Conservation (phyloP, 148 eudicot genomes). For the Cornus kousa region DNA sequence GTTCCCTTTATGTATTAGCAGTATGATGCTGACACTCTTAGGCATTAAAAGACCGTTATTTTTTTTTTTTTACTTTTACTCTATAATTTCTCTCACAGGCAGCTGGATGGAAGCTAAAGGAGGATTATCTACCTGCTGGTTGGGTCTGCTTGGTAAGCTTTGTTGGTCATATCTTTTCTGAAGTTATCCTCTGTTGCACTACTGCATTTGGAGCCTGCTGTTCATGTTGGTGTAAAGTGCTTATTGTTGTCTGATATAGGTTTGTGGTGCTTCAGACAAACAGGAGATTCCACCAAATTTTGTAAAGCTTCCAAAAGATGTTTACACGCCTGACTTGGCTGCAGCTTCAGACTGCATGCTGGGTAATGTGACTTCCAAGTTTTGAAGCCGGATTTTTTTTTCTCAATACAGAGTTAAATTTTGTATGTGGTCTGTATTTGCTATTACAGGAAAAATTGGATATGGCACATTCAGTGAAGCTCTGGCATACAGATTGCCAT, state of each 20-base stretch:
- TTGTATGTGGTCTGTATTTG: not conserved
- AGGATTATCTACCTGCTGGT: conserved; percentile 68
- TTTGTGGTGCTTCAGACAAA: conserved; percentile 76
- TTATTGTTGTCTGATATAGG: conserved; percentile 26
- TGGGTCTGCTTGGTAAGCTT: conserved; percentile 68
- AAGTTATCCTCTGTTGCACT: not conserved
- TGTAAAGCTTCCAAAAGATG: conserved; percentile 67
- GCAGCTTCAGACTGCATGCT: conserved; percentile 94
- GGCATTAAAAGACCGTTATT: not conserved
- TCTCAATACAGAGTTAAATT: not conserved
- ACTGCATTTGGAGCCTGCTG: not conserved
- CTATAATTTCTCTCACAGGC: conserved; percentile 45
- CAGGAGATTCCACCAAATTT: conserved; percentile 66
- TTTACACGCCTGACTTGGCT: conserved; percentile 75
- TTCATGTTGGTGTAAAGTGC: too few species aligned
- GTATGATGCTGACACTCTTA: not conserved
- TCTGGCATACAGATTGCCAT: conserved; percentile 72
- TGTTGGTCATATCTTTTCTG: not conserved
- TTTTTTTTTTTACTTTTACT: not conserved
- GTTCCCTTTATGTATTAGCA: not conserved
- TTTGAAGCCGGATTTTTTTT: not conserved
- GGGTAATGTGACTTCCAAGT: conserved; percentile 29
- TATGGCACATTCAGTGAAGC: conserved; percentile 90
- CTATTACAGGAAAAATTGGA: conserved; percentile 74
- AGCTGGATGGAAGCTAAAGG: conserved; percentile 67